Percentiles rank a stretch among this genome's conserved stretches.
phyloP scores from a whole-genome alignment of 75 land plant genomes.

The Isoetes taiwanensis region DNA sequence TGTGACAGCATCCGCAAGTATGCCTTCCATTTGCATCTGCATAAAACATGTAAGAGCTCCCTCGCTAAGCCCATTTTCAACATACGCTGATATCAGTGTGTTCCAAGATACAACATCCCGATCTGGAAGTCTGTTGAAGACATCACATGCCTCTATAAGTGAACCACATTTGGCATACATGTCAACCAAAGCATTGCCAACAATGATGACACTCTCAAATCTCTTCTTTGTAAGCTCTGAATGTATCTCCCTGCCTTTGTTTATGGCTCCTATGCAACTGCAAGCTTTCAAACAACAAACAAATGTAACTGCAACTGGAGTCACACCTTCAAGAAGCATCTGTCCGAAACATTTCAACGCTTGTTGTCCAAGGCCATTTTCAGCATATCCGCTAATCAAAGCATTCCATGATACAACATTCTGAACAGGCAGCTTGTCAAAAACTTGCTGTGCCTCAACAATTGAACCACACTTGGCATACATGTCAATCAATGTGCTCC shows the following conservation, averaged over 20 bases:
- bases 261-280: too few relatives aligned
- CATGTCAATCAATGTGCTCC: slow-evolving; percentile 11
- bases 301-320: slow-evolving; percentile 35
- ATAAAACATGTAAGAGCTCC: not conserved
- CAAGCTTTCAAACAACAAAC: slow-evolving; percentile 25
- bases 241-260: slow-evolving; percentile 2
- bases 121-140: not conserved
- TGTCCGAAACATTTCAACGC: slow-evolving; percentile 19
- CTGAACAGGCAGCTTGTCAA: not conserved
- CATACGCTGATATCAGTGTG: not conserved
- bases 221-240: not conserved
- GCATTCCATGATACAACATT: slow-evolving; percentile 11
- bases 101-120: not conserved
- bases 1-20: not conserved
- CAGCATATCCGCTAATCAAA: slow-evolving; percentile 13
- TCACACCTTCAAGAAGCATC: slow-evolving; percentile 27
- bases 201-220: not conserved
- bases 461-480: slow-evolving; percentile 13
- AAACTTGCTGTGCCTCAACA: not conserved
- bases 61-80: not conserved
- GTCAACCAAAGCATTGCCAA: not conserved
- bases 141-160: not conserved
- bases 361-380: not conserved
- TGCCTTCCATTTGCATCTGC: not conserved
- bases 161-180: slow-evolving; percentile 1